phyloP scores from a whole-genome alignment of 1,284 basidiomycete species.

The Marasmius fiardii region DNA sequence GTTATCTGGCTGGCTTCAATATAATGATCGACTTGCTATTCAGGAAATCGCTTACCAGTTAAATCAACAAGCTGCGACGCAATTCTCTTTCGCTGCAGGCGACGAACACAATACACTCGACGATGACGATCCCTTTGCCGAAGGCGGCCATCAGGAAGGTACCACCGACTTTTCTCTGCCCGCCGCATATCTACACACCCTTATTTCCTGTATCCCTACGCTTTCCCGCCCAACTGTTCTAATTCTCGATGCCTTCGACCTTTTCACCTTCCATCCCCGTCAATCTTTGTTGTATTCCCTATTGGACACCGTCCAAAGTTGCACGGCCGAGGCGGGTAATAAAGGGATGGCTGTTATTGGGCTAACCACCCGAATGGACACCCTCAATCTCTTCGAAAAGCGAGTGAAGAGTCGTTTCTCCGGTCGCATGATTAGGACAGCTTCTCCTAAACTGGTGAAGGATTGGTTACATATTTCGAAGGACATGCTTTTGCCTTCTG shows the following conservation, averaged over 20 bases:
- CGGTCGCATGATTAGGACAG: slow-evolving; percentile 79
- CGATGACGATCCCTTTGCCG: slow-evolving; percentile 37
- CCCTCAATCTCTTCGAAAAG: slow-evolving; percentile 89
- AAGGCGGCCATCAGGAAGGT: slow-evolving; percentile 19
- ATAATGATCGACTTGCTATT: slow-evolving; percentile 85
- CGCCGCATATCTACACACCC: slow-evolving; percentile 74
- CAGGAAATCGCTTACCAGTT: slow-evolving; percentile 89
- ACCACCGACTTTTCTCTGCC: slow-evolving; percentile 44
- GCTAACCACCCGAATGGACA: slow-evolving; percentile 79
- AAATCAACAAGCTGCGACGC: slow-evolving; percentile 59
- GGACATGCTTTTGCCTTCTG: slow-evolving; percentile 37
- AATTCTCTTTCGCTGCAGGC: slow-evolving; percentile 22
- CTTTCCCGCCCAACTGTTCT: slow-evolving; percentile 79
- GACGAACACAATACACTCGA: slow-evolving; percentile 21
- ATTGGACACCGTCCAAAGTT: slow-evolving; percentile 77
- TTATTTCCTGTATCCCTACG: slow-evolving; percentile 76
- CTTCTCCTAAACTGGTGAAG: slow-evolving; percentile 48
- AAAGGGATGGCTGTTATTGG: slow-evolving; percentile 83
- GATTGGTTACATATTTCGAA: slow-evolving; percentile 52
- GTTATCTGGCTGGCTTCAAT: slow-evolving; percentile 83
- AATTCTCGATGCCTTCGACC: slow-evolving; percentile 86
- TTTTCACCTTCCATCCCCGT: slow-evolving; percentile 85
- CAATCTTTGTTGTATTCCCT: slow-evolving; percentile 89
- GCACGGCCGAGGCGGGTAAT: slow-evolving; percentile 48
- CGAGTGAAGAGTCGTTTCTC: slow-evolving; percentile 95